Evolutionary conservation across 2,329 filamentous ascomycete species (phyloP).

Genomic region (Colletotrichum lindemuthianum): DNA sequence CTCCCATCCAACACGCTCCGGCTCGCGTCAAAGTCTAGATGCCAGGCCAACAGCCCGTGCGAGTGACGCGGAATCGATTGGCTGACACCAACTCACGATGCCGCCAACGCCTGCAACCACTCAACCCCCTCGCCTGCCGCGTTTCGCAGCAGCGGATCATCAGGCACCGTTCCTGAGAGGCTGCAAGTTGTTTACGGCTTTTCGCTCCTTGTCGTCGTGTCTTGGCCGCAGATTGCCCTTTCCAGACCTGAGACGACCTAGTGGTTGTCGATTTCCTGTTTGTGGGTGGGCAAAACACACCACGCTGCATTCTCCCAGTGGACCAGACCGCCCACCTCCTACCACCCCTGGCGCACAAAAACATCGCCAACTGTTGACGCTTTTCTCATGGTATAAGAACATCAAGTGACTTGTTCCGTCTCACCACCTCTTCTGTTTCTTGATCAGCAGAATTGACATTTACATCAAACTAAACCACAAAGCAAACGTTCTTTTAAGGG

Average conservation of each 20-base stretch:
- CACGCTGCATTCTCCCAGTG: constrained; percentile 28
- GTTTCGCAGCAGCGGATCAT: constrained; percentile 24
- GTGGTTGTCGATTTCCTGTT: constrained; percentile 29
- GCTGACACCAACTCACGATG: constrained; percentile 25
- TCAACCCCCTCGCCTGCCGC: constrained; percentile 3
- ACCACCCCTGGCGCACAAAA: constrained; percentile 31
- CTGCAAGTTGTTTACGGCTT: constrained; percentile 23
- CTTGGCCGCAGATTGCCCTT: not conserved
- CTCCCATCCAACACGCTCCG: not conserved
- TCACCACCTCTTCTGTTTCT: not conserved
- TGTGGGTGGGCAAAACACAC: constrained; percentile 30
- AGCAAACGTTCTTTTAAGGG: constrained; percentile 22
- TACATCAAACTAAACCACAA: constrained; percentile 7
- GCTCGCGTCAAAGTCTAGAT: constrained; percentile 5
- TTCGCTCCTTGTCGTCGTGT: not conserved
- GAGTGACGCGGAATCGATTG: constrained; percentile 29
- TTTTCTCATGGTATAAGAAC: constrained; percentile 26
- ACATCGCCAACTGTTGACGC: constrained; percentile 33
- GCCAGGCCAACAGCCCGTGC: constrained; percentile 30
- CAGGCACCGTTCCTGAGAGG: constrained; percentile 22
- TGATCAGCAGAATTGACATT: constrained; percentile 7
- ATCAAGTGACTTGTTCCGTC: constrained; percentile 29
- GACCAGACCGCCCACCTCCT: constrained; percentile 4
- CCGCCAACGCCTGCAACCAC: constrained; percentile 21
- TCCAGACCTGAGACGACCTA: constrained; percentile 7